Evolutionary conservation across 805 yeast genomes (phyloP).

Genomic region (Torulaspora maleeae): DNA sequence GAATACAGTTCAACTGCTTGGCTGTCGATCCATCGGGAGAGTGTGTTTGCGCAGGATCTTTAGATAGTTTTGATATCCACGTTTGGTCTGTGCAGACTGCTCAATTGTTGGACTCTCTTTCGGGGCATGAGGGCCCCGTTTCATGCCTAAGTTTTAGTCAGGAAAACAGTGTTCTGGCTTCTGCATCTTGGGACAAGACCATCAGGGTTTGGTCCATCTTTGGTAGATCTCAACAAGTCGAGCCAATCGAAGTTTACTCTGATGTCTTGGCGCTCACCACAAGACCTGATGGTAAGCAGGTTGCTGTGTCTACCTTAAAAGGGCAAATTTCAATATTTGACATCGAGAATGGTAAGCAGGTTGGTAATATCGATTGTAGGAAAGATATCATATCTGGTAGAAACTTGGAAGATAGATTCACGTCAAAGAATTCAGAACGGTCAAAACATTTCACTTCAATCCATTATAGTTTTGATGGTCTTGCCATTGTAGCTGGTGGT

Average conservation of each 20-base stretch:
- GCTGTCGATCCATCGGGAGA: conserved; percentile 98
- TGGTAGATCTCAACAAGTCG: conserved; percentile 79
- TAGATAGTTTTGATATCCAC: conserved; percentile 83
- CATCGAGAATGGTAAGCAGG: conserved; percentile 72
- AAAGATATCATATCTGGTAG: conserved; percentile 86
- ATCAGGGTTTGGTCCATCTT: conserved; percentile 90
- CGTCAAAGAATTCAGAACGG: conserved; percentile 73
- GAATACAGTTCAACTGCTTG: conserved; percentile 79
- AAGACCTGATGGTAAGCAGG: conserved; percentile 89
- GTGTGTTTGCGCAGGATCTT: conserved; percentile 90
- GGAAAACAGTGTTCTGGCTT: conserved; percentile 72
- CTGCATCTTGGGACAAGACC: conserved; percentile 96
- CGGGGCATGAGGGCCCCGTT: conserved; percentile 96
- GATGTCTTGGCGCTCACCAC: conserved; percentile 80
- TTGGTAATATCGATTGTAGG: conserved; percentile 78
- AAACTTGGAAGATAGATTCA: conserved; percentile 73
- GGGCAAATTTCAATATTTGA: conserved; percentile 86
- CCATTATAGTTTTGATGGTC: conserved; percentile 85
- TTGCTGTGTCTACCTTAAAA: conserved; percentile 83
- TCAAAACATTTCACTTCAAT: conserved; percentile 80
- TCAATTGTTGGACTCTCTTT: conserved; percentile 76
- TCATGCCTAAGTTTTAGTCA: conserved; percentile 80
- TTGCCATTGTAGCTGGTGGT: conserved; percentile 86
- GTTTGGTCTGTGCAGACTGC: conserved; percentile 98
- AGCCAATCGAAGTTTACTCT: conserved; percentile 79